Evolutionary conservation across 1,139 yeast species (phyloP).

Genomic region (Geotrichum aggregatum): DNA sequence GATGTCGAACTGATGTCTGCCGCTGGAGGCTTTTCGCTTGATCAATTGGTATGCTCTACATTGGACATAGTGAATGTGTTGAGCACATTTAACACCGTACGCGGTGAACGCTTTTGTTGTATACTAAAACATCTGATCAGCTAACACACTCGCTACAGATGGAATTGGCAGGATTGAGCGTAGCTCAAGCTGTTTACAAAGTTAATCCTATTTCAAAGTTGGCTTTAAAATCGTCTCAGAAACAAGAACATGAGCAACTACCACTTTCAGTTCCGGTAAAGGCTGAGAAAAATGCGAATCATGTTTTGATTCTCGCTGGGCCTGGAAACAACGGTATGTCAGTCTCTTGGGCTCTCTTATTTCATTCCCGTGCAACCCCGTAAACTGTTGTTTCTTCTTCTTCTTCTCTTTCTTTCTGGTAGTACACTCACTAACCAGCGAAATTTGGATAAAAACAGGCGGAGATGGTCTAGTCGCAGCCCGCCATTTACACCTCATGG

Average conservation of each 20-base stretch:
- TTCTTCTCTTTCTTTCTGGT: too few species aligned
- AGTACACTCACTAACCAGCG: neutral
- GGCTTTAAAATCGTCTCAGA: too few species aligned
- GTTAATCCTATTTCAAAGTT: conserved; percentile 51
- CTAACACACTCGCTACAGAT: too few species aligned
- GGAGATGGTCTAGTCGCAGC: conserved; percentile 98
- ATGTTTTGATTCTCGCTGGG: conserved; percentile 72
- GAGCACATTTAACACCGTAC: too few species aligned
- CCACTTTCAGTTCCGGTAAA: too few species aligned
- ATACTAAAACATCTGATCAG: too few species aligned
- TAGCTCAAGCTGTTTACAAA: conserved; percentile 76
- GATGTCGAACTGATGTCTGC: conserved; percentile 91
- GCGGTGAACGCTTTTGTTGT: too few species aligned
- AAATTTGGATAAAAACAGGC: conserved; percentile 37
- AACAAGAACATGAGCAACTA: too few species aligned
- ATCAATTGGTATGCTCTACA: conserved; percentile 63
- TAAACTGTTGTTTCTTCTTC: neutral
- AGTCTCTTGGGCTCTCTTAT: neutral
- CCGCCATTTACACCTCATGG: conserved; percentile 77
- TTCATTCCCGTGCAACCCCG: neutral
- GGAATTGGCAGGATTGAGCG: conserved; percentile 95
- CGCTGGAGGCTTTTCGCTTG: conserved; percentile 62
- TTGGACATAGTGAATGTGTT: too few species aligned
- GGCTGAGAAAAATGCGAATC: too few species aligned
- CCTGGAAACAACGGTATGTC: conserved; percentile 81